Percentiles rank a stretch among this genome's conserved stretches.
Conservation (phyloP, 352 stramenopile species). For the Globisporangium parvum region DNA sequence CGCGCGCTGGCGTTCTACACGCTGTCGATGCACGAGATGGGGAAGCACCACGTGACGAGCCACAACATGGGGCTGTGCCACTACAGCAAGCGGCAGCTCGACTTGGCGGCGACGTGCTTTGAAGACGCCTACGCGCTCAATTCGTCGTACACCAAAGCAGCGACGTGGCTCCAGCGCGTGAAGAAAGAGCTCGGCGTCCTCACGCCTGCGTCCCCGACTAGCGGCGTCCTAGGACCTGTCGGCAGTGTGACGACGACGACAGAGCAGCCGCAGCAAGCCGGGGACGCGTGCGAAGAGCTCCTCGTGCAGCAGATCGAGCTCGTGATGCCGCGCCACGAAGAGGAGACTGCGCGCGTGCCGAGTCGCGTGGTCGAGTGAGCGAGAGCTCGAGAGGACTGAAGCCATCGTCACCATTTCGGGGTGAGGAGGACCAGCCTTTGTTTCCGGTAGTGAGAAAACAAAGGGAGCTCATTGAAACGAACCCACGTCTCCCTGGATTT, state of each 20-base stretch:
- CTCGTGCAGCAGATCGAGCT: conserved; percentile 49
- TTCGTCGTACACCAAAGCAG: conserved; percentile 67
- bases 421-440: too few relatives aligned
- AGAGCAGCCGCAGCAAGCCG: conserved; percentile 3
- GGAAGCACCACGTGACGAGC: conserved; percentile 93
- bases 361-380: not conserved
- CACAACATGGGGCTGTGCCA: conserved; percentile 95
- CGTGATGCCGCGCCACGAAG: conserved; percentile 41
- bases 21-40: conserved; percentile 81
- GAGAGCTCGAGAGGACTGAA: too few relatives aligned
- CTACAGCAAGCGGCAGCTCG: conserved; percentile 84
- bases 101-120: conserved; percentile 57
- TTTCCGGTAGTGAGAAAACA: too few relatives aligned
- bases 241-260: too few relatives aligned
- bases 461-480: too few relatives aligned
- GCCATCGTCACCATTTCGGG: too few relatives aligned
- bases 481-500: too few relatives aligned
- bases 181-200: conserved; percentile 39
- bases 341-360: conserved; percentile 26
- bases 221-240: too few relatives aligned
- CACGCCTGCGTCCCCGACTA: not conserved
- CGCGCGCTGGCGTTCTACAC: conserved; percentile 88
- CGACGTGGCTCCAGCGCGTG: conserved; percentile 78
- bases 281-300: conserved; percentile 18
- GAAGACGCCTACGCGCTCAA: conserved; percentile 66